A percentile compares a stretch with the other conserved stretches of the same genome.
These are phyloP conservation scores for Sporothrix dimorphospora DNA, from an alignment of 2,329 filamentous ascomycete species.

Conservation along the genomic window DNA sequence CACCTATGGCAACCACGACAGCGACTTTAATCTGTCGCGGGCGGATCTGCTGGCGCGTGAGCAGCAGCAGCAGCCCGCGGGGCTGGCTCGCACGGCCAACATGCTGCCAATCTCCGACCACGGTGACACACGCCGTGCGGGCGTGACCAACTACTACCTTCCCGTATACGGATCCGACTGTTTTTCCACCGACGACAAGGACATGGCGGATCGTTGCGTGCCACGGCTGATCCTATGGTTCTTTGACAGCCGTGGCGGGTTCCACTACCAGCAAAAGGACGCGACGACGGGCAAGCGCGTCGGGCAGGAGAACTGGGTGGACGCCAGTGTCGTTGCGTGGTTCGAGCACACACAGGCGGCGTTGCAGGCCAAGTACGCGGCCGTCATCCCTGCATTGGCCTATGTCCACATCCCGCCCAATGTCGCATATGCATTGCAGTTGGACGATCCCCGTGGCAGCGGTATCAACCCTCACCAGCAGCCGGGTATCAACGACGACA, in stretches of 20 bases:
- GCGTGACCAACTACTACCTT: constrained; percentile 42
- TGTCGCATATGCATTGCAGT: constrained; percentile 39
- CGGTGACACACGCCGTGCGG: constrained; percentile 28
- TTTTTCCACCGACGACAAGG: neutral
- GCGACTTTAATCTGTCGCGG: constrained; percentile 52
- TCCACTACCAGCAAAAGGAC: constrained; percentile 42
- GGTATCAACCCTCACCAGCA: constrained; percentile 37
- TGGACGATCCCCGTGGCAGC: constrained; percentile 28
- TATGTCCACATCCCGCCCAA: constrained; percentile 54
- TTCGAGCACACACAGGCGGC: constrained; percentile 44
- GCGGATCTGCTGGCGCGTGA: constrained; percentile 38
- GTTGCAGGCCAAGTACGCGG: constrained; percentile 38
- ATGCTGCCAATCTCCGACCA: constrained; percentile 34
- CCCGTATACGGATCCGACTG: constrained; percentile 38
- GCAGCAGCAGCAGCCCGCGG: constrained; percentile 32
- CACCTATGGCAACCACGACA: constrained; percentile 65
- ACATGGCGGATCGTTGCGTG: constrained; percentile 30
- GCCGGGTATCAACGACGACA: constrained; percentile 44
- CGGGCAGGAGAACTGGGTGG: constrained; percentile 48
- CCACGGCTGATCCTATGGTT: constrained; percentile 59
- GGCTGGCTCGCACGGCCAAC: constrained; percentile 33
- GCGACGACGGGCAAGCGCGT: constrained; percentile 31
- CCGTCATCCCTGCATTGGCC: constrained; percentile 48
- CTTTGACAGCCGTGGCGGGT: constrained; percentile 60
- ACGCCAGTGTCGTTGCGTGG: constrained; percentile 49